Base-by-base conservation (phyloP, 176 grass and related monocot species). In the maize (Zea mays) region DNA sequence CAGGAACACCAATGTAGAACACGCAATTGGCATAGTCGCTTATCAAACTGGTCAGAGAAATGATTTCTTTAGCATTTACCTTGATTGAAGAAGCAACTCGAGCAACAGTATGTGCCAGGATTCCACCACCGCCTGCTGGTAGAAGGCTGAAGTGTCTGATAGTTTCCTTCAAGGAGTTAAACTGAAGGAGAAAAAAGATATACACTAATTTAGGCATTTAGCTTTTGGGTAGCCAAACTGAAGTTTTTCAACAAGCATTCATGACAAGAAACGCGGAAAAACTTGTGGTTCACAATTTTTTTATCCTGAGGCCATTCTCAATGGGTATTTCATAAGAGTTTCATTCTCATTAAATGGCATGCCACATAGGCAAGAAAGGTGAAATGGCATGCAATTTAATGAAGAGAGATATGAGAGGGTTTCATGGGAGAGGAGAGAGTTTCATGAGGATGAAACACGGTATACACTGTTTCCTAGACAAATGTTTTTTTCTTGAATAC, bases 101-200 rank as follows among this genome's bases (percentile, higher is more conserved):
- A 84, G 96, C 96, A 67, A 95, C 83, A 50, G 90, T 75, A 90
- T 99, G 96, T 69, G 96, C 82, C 36, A 99, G 71, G 45, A 99
- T 81, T 27, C 96, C 96, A 55, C 96, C 92, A 45, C 96, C 92
- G 60, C 89, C 87, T 14, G 78, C 67, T 78, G 96, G 96, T 76
- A 99, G 90, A 79, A 99, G 92, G 75, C 96, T 93, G 66, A 93
- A 99, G 90, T 94, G 92, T 46, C 92, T 88, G 69, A 99, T 80
- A 65, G 75, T 89, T 60, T 81, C 79, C 84, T 95, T 95, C 75
- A 99, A 85, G 65, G 90, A 86, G 48, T 90, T 88, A 79, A 99
- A 99, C 96, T 99, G 68, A 80, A 82, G 5, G 50, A 41, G n/a
- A 81, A 84, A 50, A 86, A 40, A 27, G 27, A 27, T 27, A n/a